Base-by-base conservation (phyloP, 1,284 basidiomycete species). In the Ustilago cynodontis region DNA sequence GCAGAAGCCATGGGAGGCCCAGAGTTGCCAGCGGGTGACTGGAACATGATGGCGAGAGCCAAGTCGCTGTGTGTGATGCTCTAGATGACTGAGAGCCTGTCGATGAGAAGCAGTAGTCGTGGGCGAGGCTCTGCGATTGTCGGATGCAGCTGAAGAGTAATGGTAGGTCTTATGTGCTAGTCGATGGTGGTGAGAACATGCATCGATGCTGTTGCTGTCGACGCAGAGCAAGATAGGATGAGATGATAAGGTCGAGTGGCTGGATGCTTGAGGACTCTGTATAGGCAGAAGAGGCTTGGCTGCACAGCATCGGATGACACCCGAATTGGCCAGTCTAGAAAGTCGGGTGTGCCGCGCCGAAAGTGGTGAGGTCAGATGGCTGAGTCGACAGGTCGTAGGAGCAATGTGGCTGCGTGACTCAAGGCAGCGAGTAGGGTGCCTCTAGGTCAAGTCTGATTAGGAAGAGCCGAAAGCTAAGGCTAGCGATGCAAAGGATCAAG, bases 1-100 rank as follows among this genome's bases (percentile, higher is more conserved):
- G 61, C 56, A 16, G 65, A 56, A 37, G 65, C 41, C 57, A 65
- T 61, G 47, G 51, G n/a, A 11, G 58, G 41, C 11, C 41, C 56
- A 39, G 57, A 39, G 37, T 53, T 22, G 60, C 39, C 29, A 37
- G 66, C 35, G 10, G 53, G 18, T 9, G 57, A 49, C 0, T 61
- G 37, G 22, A 59, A 67, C 65, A 67, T 72, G 47, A 37, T n/a
- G 26, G 28, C 26, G 24, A 22, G 18, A 37, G 9, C 5, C 31
- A 5, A 11, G 11, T 33, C 37, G 18, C 6, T 39, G 14, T 6
- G 14, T n/a, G n/a, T n/a, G 37, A 16, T 16, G 37, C 37, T 16
- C 18, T 39, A n/a, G 41, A 20, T 37, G 35, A 37, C 3, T 13
- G 7, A 16, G 14, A 14, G 35, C 35, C 35, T 37, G 35, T 37